Evolutionary conservation across 768 basidiomycete species (phyloP), one percentile per base, ranked within the genome.

Genomic region (Mycena haematopus): DNA sequence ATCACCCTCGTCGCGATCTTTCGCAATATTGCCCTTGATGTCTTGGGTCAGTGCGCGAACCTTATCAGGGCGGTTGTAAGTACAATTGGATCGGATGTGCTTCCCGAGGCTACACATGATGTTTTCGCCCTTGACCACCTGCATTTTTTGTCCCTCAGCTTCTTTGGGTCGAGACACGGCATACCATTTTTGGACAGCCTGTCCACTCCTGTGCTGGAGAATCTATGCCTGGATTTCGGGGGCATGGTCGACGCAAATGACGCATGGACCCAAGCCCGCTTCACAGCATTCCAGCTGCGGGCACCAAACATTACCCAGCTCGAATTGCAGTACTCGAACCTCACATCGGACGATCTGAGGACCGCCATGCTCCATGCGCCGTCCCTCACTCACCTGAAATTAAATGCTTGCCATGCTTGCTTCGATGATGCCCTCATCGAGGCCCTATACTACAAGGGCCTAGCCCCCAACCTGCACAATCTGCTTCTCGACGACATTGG

Each of bases 261-360:
- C 25, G 6, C 17, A n/a, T 52, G 33, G 51, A 17, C 11, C 3
- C 13, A 24, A 35, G 36, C 35, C 35, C 21, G 3, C 22, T 52
- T 52, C 35, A 36, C 51, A 10, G 51, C 51, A 17, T 52, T 52
- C 35, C 51, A 38, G 52, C 52, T 25, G 22, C 52, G 52, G 15
- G 25, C 52, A 21, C 52, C 52, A 38, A 38, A 53, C 36, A 40
- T 53, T 27, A 53, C 52, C 52, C 22, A 27, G 24, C 52, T 53
- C 52, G 35, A 36, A 8, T 25, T 53, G 22, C 14, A 4, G 13
- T 40, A 6, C 10, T 25, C 36, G 8, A 2, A 17, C 15, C 22
- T 53, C 24, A 27, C 36, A 11, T 40, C 52, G 24, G 4, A 40
- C 25, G 36, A 53, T 22, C 52, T 53, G 13, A 24, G 10, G 13